A percentile compares a stretch with the other conserved stretches of the same genome.
Conservation (phyloP, 768 basidiomycete species). For the Neoboletus subvelutipes region DNA sequence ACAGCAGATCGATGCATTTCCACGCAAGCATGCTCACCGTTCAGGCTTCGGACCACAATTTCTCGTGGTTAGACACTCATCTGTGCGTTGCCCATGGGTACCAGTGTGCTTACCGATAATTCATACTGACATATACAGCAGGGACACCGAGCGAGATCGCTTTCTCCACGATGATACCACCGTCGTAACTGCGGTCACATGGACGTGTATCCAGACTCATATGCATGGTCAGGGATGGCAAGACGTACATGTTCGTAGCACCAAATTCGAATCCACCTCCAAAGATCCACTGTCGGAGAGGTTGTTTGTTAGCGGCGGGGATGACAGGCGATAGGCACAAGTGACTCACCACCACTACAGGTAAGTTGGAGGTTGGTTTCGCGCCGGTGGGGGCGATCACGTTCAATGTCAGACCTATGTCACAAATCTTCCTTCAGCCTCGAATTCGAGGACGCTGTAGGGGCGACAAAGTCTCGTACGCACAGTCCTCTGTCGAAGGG, state of each 20-base stretch:
- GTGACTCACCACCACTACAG: constrained; percentile 50
- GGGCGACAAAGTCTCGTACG: constrained; percentile 11
- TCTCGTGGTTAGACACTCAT: background rate
- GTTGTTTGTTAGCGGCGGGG: background rate
- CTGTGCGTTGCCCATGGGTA: background rate
- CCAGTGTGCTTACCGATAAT: constrained; percentile 36
- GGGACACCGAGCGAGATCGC: constrained; percentile 34
- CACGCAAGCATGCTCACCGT: background rate
- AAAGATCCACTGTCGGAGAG: constrained; percentile 30
- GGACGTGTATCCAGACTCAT: background rate
- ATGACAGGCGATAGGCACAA: background rate
- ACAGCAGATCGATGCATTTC: background rate
- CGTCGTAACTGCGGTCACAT: constrained; percentile 9
- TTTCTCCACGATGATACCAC: constrained; percentile 31
- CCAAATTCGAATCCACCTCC: constrained; percentile 39
- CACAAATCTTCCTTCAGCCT: background rate
- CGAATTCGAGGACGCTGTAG: background rate
- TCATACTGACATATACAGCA: constrained; percentile 40
- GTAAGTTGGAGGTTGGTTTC: constrained; percentile 43
- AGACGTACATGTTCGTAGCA: constrained; percentile 13
- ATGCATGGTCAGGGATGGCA: too few relatives aligned
- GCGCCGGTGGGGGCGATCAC: constrained; percentile 46
- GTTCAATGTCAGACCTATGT: constrained; percentile 49
- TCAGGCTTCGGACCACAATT: background rate
- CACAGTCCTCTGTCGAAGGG: constrained; percentile 47